Percentiles rank a stretch among this genome's conserved stretches.
phyloP scores from a whole-genome alignment of 1,139 yeast genomes.

The Hansenula lynferdii region DNA sequence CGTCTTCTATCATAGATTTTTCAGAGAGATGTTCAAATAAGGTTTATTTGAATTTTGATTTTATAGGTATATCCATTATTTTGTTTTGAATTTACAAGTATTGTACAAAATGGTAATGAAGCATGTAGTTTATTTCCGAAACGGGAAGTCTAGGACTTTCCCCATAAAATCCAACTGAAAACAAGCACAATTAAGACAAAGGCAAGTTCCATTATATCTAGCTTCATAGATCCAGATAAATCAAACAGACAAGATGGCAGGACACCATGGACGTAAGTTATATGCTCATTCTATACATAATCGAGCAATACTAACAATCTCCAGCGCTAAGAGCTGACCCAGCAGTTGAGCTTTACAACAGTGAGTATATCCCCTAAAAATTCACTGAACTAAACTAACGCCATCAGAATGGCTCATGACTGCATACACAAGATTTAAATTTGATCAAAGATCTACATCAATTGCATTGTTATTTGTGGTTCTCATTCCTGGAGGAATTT shows the following conservation, averaged over 20 bases:
- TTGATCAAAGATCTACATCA: conserved; percentile 16
- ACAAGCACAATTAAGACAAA: too few species aligned
- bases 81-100: not conserved
- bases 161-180: not conserved
- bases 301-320: not conserved
- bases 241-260: not conserved
- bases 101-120: not conserved
- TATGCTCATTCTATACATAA: not conserved
- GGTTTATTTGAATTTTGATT: not conserved
- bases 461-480: conserved; percentile 14
- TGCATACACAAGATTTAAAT: conserved; percentile 15
- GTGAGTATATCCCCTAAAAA: not conserved
- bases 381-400: not conserved
- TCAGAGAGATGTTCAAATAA: not conserved
- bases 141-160: not conserved
- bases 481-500: conserved; percentile 15
- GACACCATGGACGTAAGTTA: not conserved
- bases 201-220: not conserved
- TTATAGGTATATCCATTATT: not conserved
- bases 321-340: not conserved
- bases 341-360: not conserved
- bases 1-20: not conserved
- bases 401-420: conserved; percentile 9
- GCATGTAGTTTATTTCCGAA: not conserved
- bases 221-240: not conserved